Base-by-base conservation (phyloP, 1,284 basidiomycete genomes). In the Stereum hirsutum region DNA sequence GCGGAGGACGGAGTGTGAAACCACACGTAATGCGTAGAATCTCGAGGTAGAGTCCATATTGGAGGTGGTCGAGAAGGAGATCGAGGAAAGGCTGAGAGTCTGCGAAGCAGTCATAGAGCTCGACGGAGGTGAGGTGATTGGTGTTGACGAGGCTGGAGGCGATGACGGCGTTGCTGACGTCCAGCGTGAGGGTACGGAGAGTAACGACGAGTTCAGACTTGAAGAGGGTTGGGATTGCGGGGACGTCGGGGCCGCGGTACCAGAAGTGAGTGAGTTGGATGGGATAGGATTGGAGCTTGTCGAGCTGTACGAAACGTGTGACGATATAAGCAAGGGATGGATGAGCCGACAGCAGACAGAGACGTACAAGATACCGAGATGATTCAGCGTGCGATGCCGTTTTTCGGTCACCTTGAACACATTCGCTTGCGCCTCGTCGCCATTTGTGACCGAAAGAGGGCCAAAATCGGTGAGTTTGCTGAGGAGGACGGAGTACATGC, bases 401-500 rank as follows among this genome's bases (percentile, higher is more conserved):
- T 58, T 58, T 49, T 78, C 73, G 17, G 84, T 57, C 5, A 74
- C 67, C 7, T 67, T 63, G 24, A 82, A 57, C 31, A 82, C 64
- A 2, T 70, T 63, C 6, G 64, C 54, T 44, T 81, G 69, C 32
- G 74, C 66, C 20, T 78, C 74, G 33, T 65, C 69, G 2, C 69
- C 64, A 24, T 79, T 77, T n/a, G 71, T 69, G 28, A 79, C 75
- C 53, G 78, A 74, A 4, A 81, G 69, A 45, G 75, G 75, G 31
- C 68, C 67, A 26, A 84, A 61, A 50, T 75, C 78, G 39, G 59
- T 57, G 25, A 85, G 56, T 52, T 76, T 80, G 14, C 79, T 78
- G 12, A 85, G 61, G 1, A 78, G 76, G 38, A 82, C 84, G 20
- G 74, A 68, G 33, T 84, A 60, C 74, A 84, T 82, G 24, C 76